Evolutionary conservation across 1,139 yeast species (phyloP), one percentile per base, ranked within the genome.

Genomic region (Kazachstania sp.): DNA sequence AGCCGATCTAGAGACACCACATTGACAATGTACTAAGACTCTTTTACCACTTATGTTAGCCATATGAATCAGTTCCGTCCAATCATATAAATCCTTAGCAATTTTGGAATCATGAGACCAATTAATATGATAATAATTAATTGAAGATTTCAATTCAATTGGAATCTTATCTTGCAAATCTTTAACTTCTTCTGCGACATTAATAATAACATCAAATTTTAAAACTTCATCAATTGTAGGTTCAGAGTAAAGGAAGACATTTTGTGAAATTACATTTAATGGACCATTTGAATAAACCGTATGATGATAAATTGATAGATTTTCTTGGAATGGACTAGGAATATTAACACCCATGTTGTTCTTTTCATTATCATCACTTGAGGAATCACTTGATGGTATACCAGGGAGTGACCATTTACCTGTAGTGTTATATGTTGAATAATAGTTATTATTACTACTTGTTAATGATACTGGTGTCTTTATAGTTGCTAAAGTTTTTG

Each of bases 1-100:
- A 0, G 96, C 96, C 7, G 94, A 83, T 35, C 97, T 69, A 36
- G 92, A 82, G 1, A 88, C 94, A 19, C 97, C 97, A 66, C 96
- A 88, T 62, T 88, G 96, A 62, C 97, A 88, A 61, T 88, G 97
- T 2, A 88, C 77, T 49, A 88, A 71, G 7, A 86, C 75, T 53
- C 73, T 76, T 50, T 77, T 70, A 42, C 70, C 68, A 8, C 57
- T 53, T 0, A 54, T 46, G 13, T 67, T 54, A 7, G 74, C 68
- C 2, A 55, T 37, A 51, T 38, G 66, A 53, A 87, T 82, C 29
- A 79, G 54, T 3, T 69, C 64, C 0, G 87, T 84, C 12, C 19
- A 13, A 12, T 23, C 7, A 4, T 26, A n/a, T 50, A 90, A 71
- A 56, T 87, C 95, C 3, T 69, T 63, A 45, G 78, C 74, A 12